A percentile compares a stretch with the other conserved stretches of the same genome.
Conservation (phyloP, 345 rosid species). For the Lepidium didymum region DNA sequence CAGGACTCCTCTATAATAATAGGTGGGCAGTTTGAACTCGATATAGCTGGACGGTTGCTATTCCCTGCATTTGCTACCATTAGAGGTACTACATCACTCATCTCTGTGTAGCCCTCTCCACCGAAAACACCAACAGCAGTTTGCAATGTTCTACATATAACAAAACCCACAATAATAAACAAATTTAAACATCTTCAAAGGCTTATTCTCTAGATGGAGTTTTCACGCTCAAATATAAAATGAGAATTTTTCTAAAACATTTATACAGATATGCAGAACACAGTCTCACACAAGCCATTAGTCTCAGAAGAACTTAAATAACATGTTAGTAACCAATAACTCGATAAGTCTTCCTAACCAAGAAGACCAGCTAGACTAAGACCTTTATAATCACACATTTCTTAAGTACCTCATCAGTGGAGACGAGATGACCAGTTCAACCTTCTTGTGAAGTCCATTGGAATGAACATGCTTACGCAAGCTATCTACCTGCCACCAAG, state of each 20-base stretch:
- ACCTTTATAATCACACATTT: neutral
- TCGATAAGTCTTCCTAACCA: neutral
- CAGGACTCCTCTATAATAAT: constrained; percentile 76
- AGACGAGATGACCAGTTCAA: constrained; percentile 75
- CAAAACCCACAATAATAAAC: neutral
- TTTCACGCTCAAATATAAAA: neutral
- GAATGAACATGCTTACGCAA: constrained; percentile 81
- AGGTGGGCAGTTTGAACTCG: constrained; percentile 76
- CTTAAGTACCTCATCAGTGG: constrained; percentile 71
- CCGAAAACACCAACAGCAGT: constrained; percentile 98
- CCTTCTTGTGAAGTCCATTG: constrained; percentile 63
- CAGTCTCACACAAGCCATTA: neutral
- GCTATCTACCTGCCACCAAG: constrained; percentile 58
- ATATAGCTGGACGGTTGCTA: constrained; percentile 67
- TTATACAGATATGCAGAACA: neutral
- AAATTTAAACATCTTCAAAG: neutral
- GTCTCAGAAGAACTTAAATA: neutral
- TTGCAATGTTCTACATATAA: constrained; percentile 67
- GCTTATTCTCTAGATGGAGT: neutral
- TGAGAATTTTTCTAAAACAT: neutral
- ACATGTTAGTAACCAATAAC: neutral
- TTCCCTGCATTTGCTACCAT: constrained; percentile 93
- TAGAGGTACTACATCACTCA: constrained; percentile 58
- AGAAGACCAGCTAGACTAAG: neutral
- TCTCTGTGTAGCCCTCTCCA: constrained; percentile 64